Base-by-base conservation (phyloP, 768 basidiomycete genomes). In the Suillus clintonianus region DNA sequence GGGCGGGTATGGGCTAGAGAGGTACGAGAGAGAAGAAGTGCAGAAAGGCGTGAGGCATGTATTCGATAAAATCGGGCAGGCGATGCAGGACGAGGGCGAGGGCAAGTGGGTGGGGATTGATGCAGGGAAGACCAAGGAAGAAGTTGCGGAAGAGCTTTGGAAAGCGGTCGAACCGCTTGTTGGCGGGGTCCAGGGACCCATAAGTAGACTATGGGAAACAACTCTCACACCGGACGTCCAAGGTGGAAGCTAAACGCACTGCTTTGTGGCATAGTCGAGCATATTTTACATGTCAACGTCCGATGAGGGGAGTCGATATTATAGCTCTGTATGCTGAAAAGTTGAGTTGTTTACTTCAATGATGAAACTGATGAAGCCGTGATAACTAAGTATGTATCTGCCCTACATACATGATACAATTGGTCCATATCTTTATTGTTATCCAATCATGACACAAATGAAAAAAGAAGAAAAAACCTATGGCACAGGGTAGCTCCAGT, bases 1-100 rank as follows among this genome's bases (percentile, higher is more conserved):
- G 15, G 91, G 89, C 1, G 92, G 91, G 0, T 97, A 91, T 68
- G 95, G 95, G 4, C 84, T 85, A 60, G 95, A 97, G 77, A 82
- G 94, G 45, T 97, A 96, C 67, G 95, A 97, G 79, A 89, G 84
- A 69, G 84, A 85, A 64, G 90, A 90, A 62, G 81, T 94, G 78
- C 94, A 95, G 73, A 75, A 72, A 48, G 79, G 81, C 47, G 94
- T 94, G 32, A 76, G 89, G 37, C 75, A 78, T 30, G 75, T 86
- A 1, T 94, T 94, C 70, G 72, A 77, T 65, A 76, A 77, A 60
- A 85, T 93, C 60, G 85, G 82, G 0, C 72, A 73, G 37, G 89
- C 90, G 70, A 81, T 87, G 45, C 71, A 68, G 27, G 67, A 68
- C 19, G 72, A 67, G 24, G 73, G 69, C 45, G 61, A 62, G 37